Evolutionary conservation across 148 eudicot species (phyloP).

Genomic region (Talinum fruticosum): DNA sequence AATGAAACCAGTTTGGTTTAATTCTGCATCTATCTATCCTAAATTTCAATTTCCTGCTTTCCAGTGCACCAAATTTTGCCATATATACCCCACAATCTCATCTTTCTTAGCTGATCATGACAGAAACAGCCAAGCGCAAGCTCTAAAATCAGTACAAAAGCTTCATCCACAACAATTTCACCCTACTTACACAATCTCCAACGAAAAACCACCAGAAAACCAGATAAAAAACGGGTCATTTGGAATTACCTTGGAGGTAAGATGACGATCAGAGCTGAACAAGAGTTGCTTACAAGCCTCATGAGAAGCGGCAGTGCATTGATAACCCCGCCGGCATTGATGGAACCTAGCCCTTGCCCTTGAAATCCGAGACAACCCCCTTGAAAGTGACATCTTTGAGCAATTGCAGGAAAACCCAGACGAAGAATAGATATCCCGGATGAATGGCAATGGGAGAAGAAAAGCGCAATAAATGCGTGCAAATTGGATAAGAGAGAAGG

Average conservation of each 20-base stretch:
- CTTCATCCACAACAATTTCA: background rate
- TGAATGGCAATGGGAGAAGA: no score
- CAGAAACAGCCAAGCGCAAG: background rate
- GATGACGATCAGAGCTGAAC: background rate
- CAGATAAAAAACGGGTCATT: background rate
- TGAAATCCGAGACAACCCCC: background rate
- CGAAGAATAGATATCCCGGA: no score
- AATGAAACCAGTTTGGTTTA: background rate
- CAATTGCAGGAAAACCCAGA: no score
- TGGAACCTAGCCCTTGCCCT: background rate
- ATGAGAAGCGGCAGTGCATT: background rate
- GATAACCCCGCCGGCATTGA: background rate
- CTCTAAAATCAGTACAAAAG: background rate
- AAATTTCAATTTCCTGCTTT: background rate
- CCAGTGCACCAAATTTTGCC: background rate
- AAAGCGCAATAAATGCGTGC: no score
- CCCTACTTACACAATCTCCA: background rate
- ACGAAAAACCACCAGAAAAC: background rate
- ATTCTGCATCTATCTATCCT: background rate
- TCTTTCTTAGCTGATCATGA: background rate
- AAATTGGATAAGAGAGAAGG: no score
- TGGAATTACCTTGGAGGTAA: background rate
- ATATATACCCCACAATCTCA: background rate
- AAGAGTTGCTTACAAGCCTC: background rate
- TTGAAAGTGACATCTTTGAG: background rate